Evolutionary conservation across 2,329 filamentous ascomycete species (phyloP).

Genomic region (Penicillium crustosum): DNA sequence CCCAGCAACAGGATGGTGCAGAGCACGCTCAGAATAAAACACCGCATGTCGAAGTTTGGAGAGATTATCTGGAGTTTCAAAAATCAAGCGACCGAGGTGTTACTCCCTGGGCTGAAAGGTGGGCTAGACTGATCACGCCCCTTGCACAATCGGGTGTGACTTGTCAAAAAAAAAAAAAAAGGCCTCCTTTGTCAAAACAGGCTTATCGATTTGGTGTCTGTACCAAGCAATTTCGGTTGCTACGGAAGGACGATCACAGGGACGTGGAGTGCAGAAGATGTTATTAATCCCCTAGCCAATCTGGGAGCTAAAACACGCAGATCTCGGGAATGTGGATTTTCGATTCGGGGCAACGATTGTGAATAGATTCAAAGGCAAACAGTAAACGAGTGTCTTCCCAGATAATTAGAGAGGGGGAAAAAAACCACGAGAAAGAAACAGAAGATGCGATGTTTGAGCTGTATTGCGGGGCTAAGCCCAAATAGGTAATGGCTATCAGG

Average conservation of each 20-base stretch:
- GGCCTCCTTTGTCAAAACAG: neutral
- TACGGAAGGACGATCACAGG: conserved; percentile 7
- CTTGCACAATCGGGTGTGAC: conserved; percentile 1
- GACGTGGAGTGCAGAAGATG: conserved; percentile 15
- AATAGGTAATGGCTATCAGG: conserved; percentile 10
- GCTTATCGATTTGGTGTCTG: neutral
- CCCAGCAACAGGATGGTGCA: conserved; percentile 36
- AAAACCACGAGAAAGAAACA: conserved; percentile 6
- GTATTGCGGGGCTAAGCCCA: conserved; percentile 23
- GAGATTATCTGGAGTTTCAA: neutral
- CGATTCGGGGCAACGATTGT: conserved; percentile 2
- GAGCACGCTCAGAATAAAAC: conserved; percentile 33
- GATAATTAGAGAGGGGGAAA: neutral
- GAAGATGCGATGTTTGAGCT: conserved; percentile 17
- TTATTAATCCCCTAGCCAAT: conserved; percentile 8
- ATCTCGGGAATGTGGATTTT: conserved; percentile 17
- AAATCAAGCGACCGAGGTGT: conserved; percentile 6
- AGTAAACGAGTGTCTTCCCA: conserved; percentile 16
- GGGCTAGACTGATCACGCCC: neutral
- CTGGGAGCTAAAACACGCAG: conserved; percentile 19
- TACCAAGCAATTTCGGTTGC: conserved; percentile 2
- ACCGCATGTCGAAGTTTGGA: conserved; percentile 34
- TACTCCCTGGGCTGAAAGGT: neutral
- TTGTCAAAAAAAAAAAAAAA: neutral
- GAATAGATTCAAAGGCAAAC: neutral